Base-by-base conservation (phyloP, 148 eudicot genomes). In the Persicaria tinctoria region DNA sequence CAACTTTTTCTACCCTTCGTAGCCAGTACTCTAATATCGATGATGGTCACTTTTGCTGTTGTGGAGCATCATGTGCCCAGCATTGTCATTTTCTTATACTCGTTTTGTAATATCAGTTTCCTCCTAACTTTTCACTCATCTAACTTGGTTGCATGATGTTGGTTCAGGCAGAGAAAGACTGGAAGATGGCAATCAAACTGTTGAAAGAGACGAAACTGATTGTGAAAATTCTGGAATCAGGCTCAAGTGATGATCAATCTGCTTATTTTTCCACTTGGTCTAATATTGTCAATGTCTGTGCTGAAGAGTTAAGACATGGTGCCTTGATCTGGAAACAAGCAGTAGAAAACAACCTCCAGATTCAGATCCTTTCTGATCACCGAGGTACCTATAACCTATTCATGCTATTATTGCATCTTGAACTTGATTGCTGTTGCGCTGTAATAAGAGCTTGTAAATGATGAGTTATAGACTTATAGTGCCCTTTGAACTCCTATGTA, bases 271-370 rank as follows among this genome's bases (percentile, higher is more conserved):
- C 84, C 38, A 78, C 85, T 64, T 93, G 98, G 97, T 82, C 75
- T 49, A 85, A 86, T 80, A 79, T 91, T 73, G 56, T 87, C 51
- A 63, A 80, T 76, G 87, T 84, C 50, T 88, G 97, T 78, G 81
- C 83, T 57, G 85, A 85, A 84, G 98, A 93, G 80, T 80, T 93
- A 80, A 87, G 83, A 73, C 78, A 82, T 41, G 97, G 97, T 76
- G 75, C 88, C 73, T 79, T 62, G 57, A 84, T 89, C 76, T 93
- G 94, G 97, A 84, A 79, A 80, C 86, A 83, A 73, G 87, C 86
- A 46, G 72, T 82, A 38, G 86, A 83, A 80, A 87, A 75, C 76
- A 84, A 86, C 79, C 70, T 88, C 68, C 79, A 78, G 27, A 77
- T 41, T 62, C 75, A 83, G 73, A 76, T 91, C 13, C 75, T 91